Evolutionary conservation across 495 filamentous ascomycete species (phyloP).

Genomic region (Polyplosphaeria fusca): DNA sequence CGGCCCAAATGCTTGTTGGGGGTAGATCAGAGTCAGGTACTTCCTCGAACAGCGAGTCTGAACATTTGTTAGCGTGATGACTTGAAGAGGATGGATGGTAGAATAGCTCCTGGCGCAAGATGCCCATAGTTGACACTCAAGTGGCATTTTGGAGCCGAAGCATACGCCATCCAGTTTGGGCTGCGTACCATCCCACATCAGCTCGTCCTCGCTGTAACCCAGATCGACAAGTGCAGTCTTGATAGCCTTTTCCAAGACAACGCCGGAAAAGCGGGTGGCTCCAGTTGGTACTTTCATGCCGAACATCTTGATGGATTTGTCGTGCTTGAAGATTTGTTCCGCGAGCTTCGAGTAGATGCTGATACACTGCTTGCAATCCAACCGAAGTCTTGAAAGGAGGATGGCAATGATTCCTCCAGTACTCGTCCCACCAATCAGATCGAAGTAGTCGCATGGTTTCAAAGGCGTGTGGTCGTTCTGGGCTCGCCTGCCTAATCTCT

Average conservation of each 20-base stretch:
- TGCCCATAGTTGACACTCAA: no score
- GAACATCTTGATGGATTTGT: slow-evolving; percentile 37
- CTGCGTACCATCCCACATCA: slow-evolving; percentile 41
- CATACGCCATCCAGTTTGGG: no score
- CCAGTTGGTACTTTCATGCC: slow-evolving; percentile 35
- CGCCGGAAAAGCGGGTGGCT: slow-evolving; percentile 33
- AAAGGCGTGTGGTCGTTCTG: slow-evolving; percentile 19
- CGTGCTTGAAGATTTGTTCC: slow-evolving; percentile 38
- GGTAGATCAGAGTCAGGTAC: slow-evolving; percentile 28
- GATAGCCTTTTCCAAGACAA: slow-evolving; percentile 34
- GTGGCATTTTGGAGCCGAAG: no score
- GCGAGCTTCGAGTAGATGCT: slow-evolving; percentile 33
- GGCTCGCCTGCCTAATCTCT: slow-evolving; percentile 17
- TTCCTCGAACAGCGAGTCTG: slow-evolving; percentile 37
- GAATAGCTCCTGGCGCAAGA: no score
- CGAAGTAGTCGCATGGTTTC: slow-evolving; percentile 36
- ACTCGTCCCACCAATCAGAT: slow-evolving; percentile 33
- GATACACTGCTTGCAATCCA: slow-evolving; percentile 34
- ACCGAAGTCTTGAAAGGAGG: slow-evolving; percentile 31
- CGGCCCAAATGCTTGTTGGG: slow-evolving; percentile 33
- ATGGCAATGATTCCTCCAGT: slow-evolving; percentile 38
- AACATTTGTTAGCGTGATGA: no score
- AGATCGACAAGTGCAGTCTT: slow-evolving; percentile 34
- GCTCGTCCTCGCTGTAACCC: slow-evolving; percentile 37
- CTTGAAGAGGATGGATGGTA: no score